phyloP scores from a whole-genome alignment of 2,329 filamentous ascomycete genomes.

The Trichoderma gracile region DNA sequence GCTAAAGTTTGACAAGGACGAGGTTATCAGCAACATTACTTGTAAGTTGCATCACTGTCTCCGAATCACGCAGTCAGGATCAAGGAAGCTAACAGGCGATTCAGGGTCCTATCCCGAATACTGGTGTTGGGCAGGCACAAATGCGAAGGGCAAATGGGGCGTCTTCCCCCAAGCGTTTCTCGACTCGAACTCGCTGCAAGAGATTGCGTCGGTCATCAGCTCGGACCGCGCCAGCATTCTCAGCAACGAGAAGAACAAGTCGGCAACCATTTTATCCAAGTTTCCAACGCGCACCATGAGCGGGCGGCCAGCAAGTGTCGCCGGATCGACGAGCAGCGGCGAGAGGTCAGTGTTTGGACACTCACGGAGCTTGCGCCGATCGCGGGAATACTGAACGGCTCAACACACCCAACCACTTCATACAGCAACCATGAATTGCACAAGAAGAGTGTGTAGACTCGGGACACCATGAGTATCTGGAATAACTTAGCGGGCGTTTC shows the following conservation, averaged over 20 bases:
- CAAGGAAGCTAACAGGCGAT: conserved; percentile 12
- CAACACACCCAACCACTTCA: no score
- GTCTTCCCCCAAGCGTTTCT: conserved; percentile 55
- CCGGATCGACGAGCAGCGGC: conserved; percentile 38
- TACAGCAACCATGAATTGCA: conserved; percentile 2
- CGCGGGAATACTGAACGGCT: conserved; percentile 15
- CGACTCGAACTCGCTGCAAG: conserved; percentile 48
- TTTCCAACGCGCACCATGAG: conserved; percentile 39
- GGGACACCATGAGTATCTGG: neutral
- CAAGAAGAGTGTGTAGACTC: neutral
- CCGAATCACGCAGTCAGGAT: neutral
- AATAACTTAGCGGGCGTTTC: conserved; percentile 11
- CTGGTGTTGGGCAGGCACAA: conserved; percentile 59
- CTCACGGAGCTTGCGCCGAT: conserved; percentile 26
- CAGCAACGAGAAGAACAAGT: conserved; percentile 41
- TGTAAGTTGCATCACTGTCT: conserved; percentile 44
- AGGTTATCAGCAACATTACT: conserved; percentile 64
- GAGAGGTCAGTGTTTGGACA: conserved; percentile 29
- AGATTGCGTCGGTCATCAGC: conserved; percentile 33
- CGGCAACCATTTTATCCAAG: conserved; percentile 39
- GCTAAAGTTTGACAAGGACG: conserved; percentile 66
- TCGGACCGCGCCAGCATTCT: conserved; percentile 37
- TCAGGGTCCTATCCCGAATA: conserved; percentile 49
- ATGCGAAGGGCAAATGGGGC: conserved; percentile 54
- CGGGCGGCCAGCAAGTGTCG: conserved; percentile 38